Evolutionary conservation across 2,329 filamentous ascomycete genomes (phyloP).

Genomic region (Paecilomyces sp.): DNA sequence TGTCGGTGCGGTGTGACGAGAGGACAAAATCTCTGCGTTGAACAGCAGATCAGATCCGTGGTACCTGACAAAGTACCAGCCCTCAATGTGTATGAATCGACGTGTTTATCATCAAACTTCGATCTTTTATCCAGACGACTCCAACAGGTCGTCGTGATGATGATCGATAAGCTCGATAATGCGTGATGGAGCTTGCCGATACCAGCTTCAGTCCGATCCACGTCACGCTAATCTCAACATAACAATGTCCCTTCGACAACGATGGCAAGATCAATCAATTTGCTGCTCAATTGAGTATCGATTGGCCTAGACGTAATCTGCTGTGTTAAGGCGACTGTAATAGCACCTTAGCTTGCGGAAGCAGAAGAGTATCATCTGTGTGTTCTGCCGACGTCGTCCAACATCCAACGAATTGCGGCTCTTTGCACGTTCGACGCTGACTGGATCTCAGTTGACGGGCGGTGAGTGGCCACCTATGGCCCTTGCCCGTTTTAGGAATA

Average conservation of each 20-base stretch:
- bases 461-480: neutral
- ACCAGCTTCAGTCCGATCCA: neutral
- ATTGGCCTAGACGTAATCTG: neutral
- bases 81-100: neutral
- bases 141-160: neutral
- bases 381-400: too few relatives aligned
- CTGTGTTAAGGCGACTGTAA: neutral
- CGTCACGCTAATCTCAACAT: neutral
- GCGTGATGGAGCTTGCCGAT: neutral
- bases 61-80: neutral
- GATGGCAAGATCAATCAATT: neutral
- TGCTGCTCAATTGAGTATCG: neutral
- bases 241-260: neutral
- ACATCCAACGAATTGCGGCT: neutral
- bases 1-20: neutral
- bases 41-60: neutral
- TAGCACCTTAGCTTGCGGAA: too few relatives aligned
- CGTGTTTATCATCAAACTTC: neutral
- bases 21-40: neutral
- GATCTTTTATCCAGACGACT: neutral
- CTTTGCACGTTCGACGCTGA: neutral
- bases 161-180: neutral
- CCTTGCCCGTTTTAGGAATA: neutral
- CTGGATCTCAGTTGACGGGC: neutral
- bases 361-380: too few relatives aligned